phyloP scores from a whole-genome alignment of 2,329 filamentous ascomycete genomes.

The Hypoxylon rubiginosum region DNA sequence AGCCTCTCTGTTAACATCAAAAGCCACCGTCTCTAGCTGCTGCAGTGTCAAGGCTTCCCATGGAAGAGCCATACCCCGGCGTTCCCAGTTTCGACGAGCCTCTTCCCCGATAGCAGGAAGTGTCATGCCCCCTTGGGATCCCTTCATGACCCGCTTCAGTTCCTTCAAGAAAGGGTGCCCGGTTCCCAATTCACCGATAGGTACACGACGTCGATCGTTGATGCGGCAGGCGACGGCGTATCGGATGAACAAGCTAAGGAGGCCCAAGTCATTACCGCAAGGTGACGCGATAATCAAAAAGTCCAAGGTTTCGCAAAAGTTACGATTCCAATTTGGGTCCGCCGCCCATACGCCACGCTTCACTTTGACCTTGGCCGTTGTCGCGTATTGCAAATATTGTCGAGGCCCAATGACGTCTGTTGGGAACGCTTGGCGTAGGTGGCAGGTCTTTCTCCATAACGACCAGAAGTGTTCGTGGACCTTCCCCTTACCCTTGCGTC shows the following conservation, averaged over 20 bases:
- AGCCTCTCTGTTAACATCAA: background rate
- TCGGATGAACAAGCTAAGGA: constrained; percentile 24
- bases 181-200: constrained; percentile 1
- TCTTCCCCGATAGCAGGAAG: background rate
- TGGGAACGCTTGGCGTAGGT: constrained; percentile 23
- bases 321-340: constrained; percentile 24
- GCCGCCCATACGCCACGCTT: constrained; percentile 9
- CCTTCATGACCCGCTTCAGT: constrained; percentile 1
- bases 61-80: background rate
- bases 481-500: background rate
- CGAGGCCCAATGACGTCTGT: constrained; percentile 22
- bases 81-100: background rate
- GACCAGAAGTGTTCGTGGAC: background rate
- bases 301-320: constrained; percentile 19
- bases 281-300: constrained; percentile 20
- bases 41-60: constrained; percentile 3
- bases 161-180: constrained; percentile 3
- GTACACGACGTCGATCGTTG: constrained; percentile 15
- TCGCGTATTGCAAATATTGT: constrained; percentile 14
- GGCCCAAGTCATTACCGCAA: constrained; percentile 16
- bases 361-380: constrained; percentile 1
- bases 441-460: constrained; percentile 22
- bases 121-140: background rate
- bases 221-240: constrained; percentile 21
- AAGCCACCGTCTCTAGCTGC: background rate